Conservation (phyloP, 2,329 filamentous ascomycete genomes). For the Stagonosporopsis chrysanthemi region DNA sequence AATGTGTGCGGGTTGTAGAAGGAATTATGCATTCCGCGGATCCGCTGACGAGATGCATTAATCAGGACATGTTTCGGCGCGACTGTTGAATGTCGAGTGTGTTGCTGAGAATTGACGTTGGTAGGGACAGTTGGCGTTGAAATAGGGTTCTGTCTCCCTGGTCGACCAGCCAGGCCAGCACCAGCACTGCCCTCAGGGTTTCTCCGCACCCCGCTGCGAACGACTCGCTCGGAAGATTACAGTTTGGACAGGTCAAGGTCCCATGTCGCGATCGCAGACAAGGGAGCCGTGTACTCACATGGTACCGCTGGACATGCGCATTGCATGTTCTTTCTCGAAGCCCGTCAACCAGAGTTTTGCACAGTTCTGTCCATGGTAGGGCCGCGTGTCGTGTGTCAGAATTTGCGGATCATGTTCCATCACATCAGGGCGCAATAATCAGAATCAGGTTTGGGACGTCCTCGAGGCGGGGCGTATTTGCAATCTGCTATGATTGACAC, state of each 20-base stretch:
- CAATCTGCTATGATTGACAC: constrained; percentile 11
- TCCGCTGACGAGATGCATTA: neutral
- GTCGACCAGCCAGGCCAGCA: constrained; percentile 38
- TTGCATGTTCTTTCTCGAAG: constrained; percentile 33
- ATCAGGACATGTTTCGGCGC: neutral
- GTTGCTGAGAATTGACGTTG: constrained; percentile 6
- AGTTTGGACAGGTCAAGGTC: constrained; percentile 45
- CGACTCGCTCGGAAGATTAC: constrained; percentile 49
- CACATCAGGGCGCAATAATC: constrained; percentile 22
- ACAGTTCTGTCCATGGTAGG: constrained; percentile 12
- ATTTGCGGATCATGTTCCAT: constrained; percentile 15
- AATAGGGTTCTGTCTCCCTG: constrained; percentile 50
- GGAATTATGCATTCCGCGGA: constrained; percentile 10
- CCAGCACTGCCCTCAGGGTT: constrained; percentile 47
- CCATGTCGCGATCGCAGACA: constrained; percentile 48
- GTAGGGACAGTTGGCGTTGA: constrained; percentile 33
- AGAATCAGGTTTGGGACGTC: constrained; percentile 32
- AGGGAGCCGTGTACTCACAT: constrained; percentile 34
- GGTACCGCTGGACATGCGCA: constrained; percentile 32
- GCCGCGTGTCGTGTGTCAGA: constrained; percentile 41
- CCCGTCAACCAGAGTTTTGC: constrained; percentile 23
- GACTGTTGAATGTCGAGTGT: neutral
- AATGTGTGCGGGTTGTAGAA: constrained; percentile 20
- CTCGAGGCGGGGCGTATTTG: constrained; percentile 26
- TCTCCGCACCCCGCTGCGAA: constrained; percentile 49